phyloP scores from a whole-genome alignment of 441 rosid species.

The Manihot esculenta region DNA sequence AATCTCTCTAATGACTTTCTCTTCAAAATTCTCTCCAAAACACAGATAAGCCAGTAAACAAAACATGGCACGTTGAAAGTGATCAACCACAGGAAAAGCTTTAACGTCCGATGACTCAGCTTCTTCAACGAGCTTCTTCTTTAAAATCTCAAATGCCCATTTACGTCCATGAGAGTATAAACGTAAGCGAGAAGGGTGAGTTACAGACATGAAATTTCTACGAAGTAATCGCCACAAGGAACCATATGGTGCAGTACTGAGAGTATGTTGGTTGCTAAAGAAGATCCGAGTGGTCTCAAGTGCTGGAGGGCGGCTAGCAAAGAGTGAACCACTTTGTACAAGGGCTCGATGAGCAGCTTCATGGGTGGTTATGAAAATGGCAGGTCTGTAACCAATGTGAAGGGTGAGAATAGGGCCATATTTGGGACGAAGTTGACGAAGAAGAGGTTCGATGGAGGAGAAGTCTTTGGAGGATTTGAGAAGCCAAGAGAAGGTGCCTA shows the following conservation, averaged over 20 bases:
- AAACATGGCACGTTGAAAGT: constrained; percentile 11
- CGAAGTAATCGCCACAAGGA: constrained; percentile 1
- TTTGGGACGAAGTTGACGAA: constrained; percentile 3
- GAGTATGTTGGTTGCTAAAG: constrained; percentile 1
- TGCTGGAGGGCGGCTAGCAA: constrained; percentile 9
- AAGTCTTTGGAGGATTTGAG: constrained; percentile 2
- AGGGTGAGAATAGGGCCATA: constrained; percentile 15
- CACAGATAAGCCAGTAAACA: constrained; percentile 18
- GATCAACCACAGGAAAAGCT: not conserved
- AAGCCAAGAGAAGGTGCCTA: constrained; percentile 4
- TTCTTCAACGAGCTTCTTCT: not conserved
- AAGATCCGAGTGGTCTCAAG: not conserved
- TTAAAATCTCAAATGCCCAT: not conserved
- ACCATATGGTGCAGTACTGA: constrained; percentile 13
- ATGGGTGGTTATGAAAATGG: constrained; percentile 13
- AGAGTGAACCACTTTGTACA: not conserved
- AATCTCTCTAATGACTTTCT: constrained; percentile 7
- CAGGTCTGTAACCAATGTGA: constrained; percentile 2
- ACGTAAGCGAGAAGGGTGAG: constrained; percentile 4
- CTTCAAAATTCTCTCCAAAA: constrained; percentile 24
- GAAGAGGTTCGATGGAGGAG: constrained; percentile 1
- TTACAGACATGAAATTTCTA: not conserved
- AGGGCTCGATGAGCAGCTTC: constrained; percentile 13
- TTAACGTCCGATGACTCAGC: not conserved
- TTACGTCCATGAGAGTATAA: not conserved